Conservation (phyloP, 495 filamentous ascomycete species). For the Aspergillus ostianus region DNA sequence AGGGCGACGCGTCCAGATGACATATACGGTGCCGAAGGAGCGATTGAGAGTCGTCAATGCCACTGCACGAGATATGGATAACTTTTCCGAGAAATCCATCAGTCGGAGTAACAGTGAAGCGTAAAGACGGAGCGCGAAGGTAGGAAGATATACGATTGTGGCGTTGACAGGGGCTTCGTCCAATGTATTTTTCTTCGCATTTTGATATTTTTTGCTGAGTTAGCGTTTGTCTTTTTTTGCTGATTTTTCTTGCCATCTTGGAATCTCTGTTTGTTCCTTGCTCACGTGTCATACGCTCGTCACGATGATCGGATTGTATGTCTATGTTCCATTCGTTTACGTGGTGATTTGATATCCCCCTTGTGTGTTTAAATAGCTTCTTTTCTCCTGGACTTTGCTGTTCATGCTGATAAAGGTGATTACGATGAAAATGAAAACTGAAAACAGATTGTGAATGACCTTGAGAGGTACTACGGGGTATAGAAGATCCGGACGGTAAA, state of each 20-base stretch:
- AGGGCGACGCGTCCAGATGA: conserved; percentile 80
- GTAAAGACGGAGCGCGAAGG: background rate
- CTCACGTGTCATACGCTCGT: background rate
- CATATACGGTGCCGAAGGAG: conserved; percentile 89
- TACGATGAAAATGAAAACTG: conserved; percentile 4
- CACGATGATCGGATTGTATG: conserved; percentile 6
- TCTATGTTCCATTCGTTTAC: conserved; percentile 13
- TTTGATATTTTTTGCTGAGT: background rate
- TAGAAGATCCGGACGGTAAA: background rate
- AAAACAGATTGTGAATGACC: background rate
- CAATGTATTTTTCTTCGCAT: background rate
- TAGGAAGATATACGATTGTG: background rate
- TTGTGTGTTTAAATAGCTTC: conserved; percentile 6
- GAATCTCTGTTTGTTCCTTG: too few species aligned
- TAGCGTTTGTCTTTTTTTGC: background rate
- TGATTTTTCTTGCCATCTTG: conserved; percentile 1
- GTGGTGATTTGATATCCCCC: conserved; percentile 10
- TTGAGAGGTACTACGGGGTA: background rate
- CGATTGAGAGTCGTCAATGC: conserved; percentile 83
- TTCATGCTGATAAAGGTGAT: background rate
- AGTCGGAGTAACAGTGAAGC: conserved; percentile 24
- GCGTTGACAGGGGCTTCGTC: background rate
- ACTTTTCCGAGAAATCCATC: conserved; percentile 30
- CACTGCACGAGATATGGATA: conserved; percentile 35
- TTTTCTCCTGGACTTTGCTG: background rate